Base-by-base conservation (phyloP, 768 basidiomycete genomes). In the Rhodotorula graminis region DNA sequence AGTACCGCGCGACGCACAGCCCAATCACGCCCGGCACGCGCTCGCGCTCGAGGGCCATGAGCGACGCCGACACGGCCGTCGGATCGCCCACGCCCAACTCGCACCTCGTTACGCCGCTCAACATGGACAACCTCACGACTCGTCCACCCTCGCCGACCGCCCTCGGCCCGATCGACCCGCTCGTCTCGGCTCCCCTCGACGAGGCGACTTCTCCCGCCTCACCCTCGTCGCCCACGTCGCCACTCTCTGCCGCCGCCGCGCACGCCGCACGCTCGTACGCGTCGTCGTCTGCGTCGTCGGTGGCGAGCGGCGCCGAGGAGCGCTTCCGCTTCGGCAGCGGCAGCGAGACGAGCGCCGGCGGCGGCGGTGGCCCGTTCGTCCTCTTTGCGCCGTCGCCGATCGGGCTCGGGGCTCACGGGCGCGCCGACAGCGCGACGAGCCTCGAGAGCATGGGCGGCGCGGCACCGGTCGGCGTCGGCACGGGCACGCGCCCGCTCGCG, bases 351-450 rank as follows among this genome's bases (percentile, higher is more conserved):
- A 29, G 53, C 53, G 53, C n/a, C n/a, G n/a, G 14, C n/a, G 53
- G 53, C 2, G 53, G n/a, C n/a, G n/a, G 23, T 11, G 27, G n/a
- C 27, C n/a, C 18, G 19, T 46, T 46, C 18, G 44, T 18, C 44
- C 44, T 46, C 44, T 46, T 46, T 46, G 44, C 44, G 44, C 44
- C 44, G 44, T 46, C 44, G 44, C 44, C 44, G 44, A 46, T 46
- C 44, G 50, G 50, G 50, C 50, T 52, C 25, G 25, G 25, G 9
- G 27, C 23, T 9, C 53, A 29, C 53, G 53, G 7, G 37, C 64
- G 69, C 52, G 63, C 65, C 50, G 63, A 70, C 58, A 60, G 69
- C 50, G 64, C 63, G 57, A 70, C 58, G 12, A 53, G 49, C 40
- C 58, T 61, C 50, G 69, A 60, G 59, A 67, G 66, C 60, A 59